phyloP scores from a whole-genome alignment of 2,329 filamentous ascomycete species.

The Camillea tinctor region DNA sequence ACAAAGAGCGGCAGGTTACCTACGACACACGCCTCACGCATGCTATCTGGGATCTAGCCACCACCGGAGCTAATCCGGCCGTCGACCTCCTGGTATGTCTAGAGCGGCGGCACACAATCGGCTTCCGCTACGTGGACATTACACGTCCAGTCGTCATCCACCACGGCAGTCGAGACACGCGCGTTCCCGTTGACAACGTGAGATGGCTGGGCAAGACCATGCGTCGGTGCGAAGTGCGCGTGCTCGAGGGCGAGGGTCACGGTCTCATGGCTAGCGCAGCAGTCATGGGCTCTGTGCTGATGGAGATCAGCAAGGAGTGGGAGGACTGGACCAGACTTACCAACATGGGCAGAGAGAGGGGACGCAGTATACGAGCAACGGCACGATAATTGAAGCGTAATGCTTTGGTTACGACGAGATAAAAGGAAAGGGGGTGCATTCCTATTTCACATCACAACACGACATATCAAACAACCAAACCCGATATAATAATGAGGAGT shows the following conservation, averaged over 20 bases:
- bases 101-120: constrained; percentile 85
- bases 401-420: too few species aligned
- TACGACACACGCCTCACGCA: constrained; percentile 88
- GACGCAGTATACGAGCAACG: constrained; percentile 21
- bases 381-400: constrained; percentile 15
- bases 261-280: constrained; percentile 91
- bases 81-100: constrained; percentile 91
- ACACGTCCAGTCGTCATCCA: constrained; percentile 89
- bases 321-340: constrained; percentile 75
- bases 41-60: constrained; percentile 91
- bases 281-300: constrained; percentile 92
- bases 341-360: constrained; percentile 35
- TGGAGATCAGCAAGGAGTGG: constrained; percentile 94
- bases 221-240: constrained; percentile 85
- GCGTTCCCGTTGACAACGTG: constrained; percentile 93
- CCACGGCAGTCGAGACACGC: constrained; percentile 84
- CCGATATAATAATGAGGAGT: too few species aligned
- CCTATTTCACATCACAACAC: not conserved
- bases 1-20: constrained; percentile 68
- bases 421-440: not conserved
- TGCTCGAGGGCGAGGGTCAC: constrained; percentile 89
- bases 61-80: constrained; percentile 86
- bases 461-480: too few species aligned
- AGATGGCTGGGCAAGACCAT: constrained; percentile 93
- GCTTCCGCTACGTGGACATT: constrained; percentile 96